Evolutionary conservation across 192 early-diverging fungal genomes (phyloP).

Genomic region (Entrophospora sp.): DNA sequence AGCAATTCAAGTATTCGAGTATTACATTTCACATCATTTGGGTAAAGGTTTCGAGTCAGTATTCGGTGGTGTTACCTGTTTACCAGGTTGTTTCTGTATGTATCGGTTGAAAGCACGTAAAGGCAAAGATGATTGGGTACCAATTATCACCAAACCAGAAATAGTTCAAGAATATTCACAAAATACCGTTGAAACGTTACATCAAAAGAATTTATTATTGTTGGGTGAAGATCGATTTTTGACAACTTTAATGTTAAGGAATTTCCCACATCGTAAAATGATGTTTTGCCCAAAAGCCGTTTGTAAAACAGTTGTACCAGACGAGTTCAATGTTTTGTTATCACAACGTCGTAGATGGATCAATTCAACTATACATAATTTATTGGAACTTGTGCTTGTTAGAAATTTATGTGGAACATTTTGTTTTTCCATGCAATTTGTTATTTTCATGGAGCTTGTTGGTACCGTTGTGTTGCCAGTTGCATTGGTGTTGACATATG

Average conservation of each 20-base stretch:
- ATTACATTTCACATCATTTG: slow-evolving; percentile 96
- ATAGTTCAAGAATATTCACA: slow-evolving; percentile 79
- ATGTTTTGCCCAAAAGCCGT: slow-evolving; percentile 77
- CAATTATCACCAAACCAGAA: slow-evolving; percentile 83
- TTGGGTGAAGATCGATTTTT: slow-evolving; percentile 90
- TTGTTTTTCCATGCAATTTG: slow-evolving; percentile 92
- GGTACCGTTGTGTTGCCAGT: slow-evolving; percentile 71
- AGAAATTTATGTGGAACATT: slow-evolving; percentile 93
- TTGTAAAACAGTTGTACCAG: slow-evolving; percentile 82
- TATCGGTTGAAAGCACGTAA: slow-evolving; percentile 89
- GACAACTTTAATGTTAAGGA: slow-evolving; percentile 81
- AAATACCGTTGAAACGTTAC: slow-evolving; percentile 73
- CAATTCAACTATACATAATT: slow-evolving; percentile 93
- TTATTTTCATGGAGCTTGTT: slow-evolving; percentile 65
- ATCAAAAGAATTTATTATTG: slow-evolving; percentile 81
- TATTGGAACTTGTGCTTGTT: slow-evolving; percentile 85
- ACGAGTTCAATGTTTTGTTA: slow-evolving; percentile 71
- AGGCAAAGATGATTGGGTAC: slow-evolving; percentile 65
- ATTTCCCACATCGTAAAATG: slow-evolving; percentile 82
- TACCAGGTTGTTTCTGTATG: slow-evolving; percentile 97
- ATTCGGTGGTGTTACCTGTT: slow-evolving; percentile 96
- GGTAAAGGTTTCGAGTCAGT: slow-evolving; percentile 91
- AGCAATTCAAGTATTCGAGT: slow-evolving; percentile 97
- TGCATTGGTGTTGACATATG: slow-evolving; percentile 62
- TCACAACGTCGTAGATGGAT: slow-evolving; percentile 95